Conservation (phyloP, 2,329 filamentous ascomycete genomes). For the Aspergillus calidoustus region DNA sequence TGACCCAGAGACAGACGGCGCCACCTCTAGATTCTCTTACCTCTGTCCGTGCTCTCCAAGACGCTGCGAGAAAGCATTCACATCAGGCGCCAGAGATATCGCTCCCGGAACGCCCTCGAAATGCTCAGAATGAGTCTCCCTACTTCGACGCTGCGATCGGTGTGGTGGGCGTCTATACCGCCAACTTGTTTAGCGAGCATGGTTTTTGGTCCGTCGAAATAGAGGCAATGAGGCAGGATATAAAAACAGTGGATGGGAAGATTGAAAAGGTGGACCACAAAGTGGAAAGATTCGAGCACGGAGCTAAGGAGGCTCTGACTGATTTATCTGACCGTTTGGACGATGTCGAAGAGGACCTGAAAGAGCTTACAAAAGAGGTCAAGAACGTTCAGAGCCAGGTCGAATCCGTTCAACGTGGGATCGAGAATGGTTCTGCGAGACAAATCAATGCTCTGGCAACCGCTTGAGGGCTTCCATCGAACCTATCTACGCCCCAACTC, state of each 20-base stretch:
- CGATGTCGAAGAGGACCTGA: not conserved
- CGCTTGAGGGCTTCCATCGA: not conserved
- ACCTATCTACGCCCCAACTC: not conserved
- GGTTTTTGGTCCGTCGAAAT: not conserved
- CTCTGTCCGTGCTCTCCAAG: not conserved
- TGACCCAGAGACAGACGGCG: not conserved
- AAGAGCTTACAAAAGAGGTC: not conserved
- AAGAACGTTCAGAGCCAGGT: not conserved
- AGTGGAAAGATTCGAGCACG: not conserved
- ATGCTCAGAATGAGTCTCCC: not conserved
- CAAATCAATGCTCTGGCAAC: not conserved
- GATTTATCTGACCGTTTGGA: not conserved
- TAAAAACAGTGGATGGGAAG: not conserved
- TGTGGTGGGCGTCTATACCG: conserved; percentile 16
- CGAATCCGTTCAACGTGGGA: not conserved
- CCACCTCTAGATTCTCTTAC: not conserved
- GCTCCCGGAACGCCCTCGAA: not conserved
- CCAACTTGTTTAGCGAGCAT: not conserved
- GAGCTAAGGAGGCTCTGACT: not conserved
- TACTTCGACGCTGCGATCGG: conserved; percentile 53
- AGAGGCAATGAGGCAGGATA: too few relatives aligned
- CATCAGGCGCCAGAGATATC: not conserved
- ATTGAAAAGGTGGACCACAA: not conserved
- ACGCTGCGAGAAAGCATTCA: not conserved
- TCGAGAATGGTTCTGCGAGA: not conserved